Evolutionary conservation across 805 yeast genomes (phyloP), one percentile per base, ranked within the genome.

Genomic region (Cyberlindnera xishuangbannaensis): DNA sequence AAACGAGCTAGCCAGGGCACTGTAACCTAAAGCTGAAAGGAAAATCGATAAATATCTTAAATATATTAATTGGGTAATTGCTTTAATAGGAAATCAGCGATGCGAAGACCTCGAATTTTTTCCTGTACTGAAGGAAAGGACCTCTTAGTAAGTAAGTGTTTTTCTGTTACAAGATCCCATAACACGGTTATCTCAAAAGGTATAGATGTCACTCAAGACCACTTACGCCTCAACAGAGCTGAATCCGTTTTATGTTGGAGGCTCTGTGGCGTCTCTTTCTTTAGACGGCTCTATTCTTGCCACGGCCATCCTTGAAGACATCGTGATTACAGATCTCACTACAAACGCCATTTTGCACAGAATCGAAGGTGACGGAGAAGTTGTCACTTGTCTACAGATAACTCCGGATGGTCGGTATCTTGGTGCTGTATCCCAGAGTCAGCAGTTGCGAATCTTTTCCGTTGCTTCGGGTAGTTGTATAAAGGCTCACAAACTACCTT

Each of bases 171-270:
- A n/a, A n/a, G n/a, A n/a, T n/a, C n/a, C n/a, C n/a, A n/a, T n/a
- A n/a, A n/a, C n/a, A n/a, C n/a, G n/a, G n/a, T n/a, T n/a, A n/a
- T n/a, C n/a, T n/a, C n/a, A n/a, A n/a, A n/a, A n/a, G n/a, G n/a
- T 20, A 20, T 12, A 24, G 8, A 24, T 24, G 26, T 11, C 26
- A 9, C 14, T 47, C 25, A 51, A 45, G 37, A 51, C 56, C n/a
- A 57, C 62, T 15, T 65, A 58, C 40, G 39, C 52, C 2, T 56
- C 57, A 33, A 46, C 53, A n/a, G 54, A 59, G 23, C 67, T 90
- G 25, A 78, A 75, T 33, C 97, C 98, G 12, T 78, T 88, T 47
- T 92, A 85, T 55, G 74, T 84, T 12, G 95, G 97, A 18, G 85
- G 92, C 6, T 74, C 92, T 3, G 65, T 79, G 18, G 92, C 86